Base-by-base conservation (phyloP, 2,329 filamentous ascomycete genomes). In the Ramularia collo-cygni region DNA sequence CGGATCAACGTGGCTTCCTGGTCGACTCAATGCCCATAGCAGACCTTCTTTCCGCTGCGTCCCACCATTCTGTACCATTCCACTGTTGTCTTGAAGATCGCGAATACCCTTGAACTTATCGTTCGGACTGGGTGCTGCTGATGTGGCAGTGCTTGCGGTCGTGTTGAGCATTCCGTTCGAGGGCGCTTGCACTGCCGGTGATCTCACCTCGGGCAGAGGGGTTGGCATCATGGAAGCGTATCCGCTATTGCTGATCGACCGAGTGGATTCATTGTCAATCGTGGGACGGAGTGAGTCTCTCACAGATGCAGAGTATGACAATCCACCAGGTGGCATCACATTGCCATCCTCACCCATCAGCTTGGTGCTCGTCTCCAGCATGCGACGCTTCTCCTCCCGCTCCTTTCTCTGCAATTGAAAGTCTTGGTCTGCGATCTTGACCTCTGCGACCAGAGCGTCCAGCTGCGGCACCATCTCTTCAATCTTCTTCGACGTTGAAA, bases 401-500 rank as follows among this genome's bases (percentile, higher is more conserved):
- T 96, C 92, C n/a, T 86, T 86, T 37, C 89, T 76, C 58, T 95
- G 87, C 43, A 96, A 86, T 57, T 95, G 88, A 58, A 92, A 98
- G 58, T 96, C 90, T 63, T 96, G 95, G 61, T 96, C 89, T 16
- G 88, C 88, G 54, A 92, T 83, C 47, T 80, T 79, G n/a, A 98
- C 92, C 62, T 96, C 90, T 38, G 77, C 77, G 28, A 84, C 85
- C 21, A 98, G 68, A 2, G 90, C 90, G 52, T 96, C 87, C 2
- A 98, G 72, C 56, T 95, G 87, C 1, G 92, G 92, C 13, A 94
- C 71, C 64, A 95, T 78, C 15, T 74, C 77, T 50, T 95, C 89
- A 35, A 98, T 82, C 62, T 83, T 94, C 63, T 89, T 89, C 9
- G 90, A 83, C 0, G 89, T 83, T 1, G 76, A 69, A 37, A 96